These are phyloP conservation scores for Gentiana straminea DNA, from an alignment of 257 asterid genomes.

Conservation along the genomic window DNA sequence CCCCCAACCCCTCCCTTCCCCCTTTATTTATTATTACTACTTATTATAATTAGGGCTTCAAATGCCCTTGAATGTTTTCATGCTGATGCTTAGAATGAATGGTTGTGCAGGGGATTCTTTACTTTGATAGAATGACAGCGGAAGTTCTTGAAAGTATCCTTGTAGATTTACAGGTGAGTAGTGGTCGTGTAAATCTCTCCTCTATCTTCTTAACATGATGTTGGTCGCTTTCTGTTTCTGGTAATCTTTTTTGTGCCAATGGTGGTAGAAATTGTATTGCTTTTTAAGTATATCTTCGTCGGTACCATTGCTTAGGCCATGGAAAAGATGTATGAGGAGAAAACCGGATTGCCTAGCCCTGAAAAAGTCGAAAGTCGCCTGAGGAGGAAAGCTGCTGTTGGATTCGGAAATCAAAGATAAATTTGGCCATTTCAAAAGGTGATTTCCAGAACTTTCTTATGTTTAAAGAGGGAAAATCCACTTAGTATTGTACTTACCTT, in stretches of 20 bases:
- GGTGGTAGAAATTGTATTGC: background rate
- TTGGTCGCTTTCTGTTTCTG: background rate
- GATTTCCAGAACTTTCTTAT: background rate
- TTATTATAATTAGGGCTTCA: too few relatives aligned
- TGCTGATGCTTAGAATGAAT: too few relatives aligned
- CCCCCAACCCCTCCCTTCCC: too few relatives aligned
- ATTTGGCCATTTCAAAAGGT: too few relatives aligned
- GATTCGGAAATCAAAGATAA: constrained; percentile 48
- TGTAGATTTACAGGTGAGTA: constrained; percentile 54
- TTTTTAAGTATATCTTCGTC: background rate
- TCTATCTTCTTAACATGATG: constrained; percentile 2
- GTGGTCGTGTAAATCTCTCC: background rate
- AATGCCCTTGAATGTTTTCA: too few relatives aligned
- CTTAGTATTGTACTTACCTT: background rate
- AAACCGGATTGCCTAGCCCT: constrained; percentile 77
- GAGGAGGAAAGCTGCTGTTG: constrained; percentile 52
- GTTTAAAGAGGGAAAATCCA: background rate
- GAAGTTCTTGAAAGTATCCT: constrained; percentile 69
- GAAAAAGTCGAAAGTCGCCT: constrained; percentile 48
- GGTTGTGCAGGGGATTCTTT: constrained; percentile 74
- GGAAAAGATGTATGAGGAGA: constrained; percentile 74
- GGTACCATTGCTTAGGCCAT: constrained; percentile 38
- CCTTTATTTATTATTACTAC: too few relatives aligned
- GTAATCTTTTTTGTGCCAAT: background rate
- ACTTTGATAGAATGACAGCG: constrained; percentile 76